Evolutionary conservation across 2,329 filamentous ascomycete species (phyloP).

Genomic region (Penicillium vulpinum): DNA sequence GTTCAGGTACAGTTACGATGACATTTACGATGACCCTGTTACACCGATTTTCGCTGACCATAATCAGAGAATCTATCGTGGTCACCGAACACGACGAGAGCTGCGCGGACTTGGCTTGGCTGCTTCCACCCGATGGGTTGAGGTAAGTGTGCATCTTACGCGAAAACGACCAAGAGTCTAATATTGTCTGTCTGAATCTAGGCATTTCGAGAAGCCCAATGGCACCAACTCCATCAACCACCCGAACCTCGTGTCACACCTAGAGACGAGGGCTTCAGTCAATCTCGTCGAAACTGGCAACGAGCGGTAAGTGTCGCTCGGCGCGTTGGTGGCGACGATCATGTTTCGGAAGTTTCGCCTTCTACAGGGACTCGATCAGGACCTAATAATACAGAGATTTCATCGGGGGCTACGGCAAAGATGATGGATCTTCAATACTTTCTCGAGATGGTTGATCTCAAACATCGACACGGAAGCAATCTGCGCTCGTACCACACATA

Average conservation of each 20-base stretch:
- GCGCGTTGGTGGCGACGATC: conserved; percentile 64
- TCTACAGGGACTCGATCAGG: conserved; percentile 38
- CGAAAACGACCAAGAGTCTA: background rate
- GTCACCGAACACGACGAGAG: conserved; percentile 71
- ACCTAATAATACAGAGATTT: conserved; percentile 50
- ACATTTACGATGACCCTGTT: too few species aligned
- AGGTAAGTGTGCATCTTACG: conserved; percentile 48
- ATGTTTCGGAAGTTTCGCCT: background rate
- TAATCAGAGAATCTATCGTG: conserved; percentile 69
- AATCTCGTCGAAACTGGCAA: conserved; percentile 71
- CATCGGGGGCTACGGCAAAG: conserved; percentile 65
- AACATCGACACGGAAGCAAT: conserved; percentile 85
- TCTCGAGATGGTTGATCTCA: conserved; percentile 78
- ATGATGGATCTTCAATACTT: conserved; percentile 87
- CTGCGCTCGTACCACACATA: conserved; percentile 77
- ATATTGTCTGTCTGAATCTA: conserved; percentile 21
- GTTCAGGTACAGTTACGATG: conserved; percentile 21
- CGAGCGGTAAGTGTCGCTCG: conserved; percentile 69
- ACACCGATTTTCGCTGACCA: background rate
- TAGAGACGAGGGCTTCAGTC: conserved; percentile 27
- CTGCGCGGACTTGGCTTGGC: conserved; percentile 68
- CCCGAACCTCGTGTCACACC: conserved; percentile 15
- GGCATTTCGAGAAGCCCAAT: conserved; percentile 58
- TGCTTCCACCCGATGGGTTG: conserved; percentile 69
- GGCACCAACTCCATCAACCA: conserved; percentile 50